These are phyloP conservation scores for Clonostachys rhizophaga DNA, from an alignment of 2,329 filamentous ascomycete species.

Conservation along the genomic window DNA sequence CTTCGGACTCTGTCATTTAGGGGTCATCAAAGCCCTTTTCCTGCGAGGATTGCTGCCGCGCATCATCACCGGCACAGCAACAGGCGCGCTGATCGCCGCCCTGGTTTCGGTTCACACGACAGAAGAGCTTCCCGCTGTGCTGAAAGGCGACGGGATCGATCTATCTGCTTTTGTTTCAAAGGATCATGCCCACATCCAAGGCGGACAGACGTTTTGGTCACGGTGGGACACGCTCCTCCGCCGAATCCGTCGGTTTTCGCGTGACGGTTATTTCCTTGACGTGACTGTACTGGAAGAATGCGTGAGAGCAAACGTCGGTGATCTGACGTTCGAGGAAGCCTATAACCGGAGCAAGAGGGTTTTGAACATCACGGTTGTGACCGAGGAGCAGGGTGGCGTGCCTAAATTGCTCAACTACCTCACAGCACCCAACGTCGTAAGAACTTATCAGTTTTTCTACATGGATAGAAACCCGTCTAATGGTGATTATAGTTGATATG, in stretches of 20 bases:
- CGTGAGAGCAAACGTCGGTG: constrained; percentile 78
- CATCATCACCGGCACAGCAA: constrained; percentile 88
- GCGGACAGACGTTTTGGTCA: constrained; percentile 31
- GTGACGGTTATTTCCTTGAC: constrained; percentile 80
- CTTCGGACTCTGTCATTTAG: constrained; percentile 85
- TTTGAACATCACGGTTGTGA: constrained; percentile 87
- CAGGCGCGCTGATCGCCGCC: constrained; percentile 84
- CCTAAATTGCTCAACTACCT: constrained; percentile 88
- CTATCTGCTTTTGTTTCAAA: constrained; percentile 67
- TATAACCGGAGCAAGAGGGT: constrained; percentile 81
- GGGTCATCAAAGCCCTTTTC: constrained; percentile 84
- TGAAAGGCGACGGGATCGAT: constrained; percentile 78
- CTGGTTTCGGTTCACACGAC: constrained; percentile 84
- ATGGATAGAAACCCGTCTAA: not conserved
- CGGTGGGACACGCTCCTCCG: constrained; percentile 58
- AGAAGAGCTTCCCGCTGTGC: constrained; percentile 72
- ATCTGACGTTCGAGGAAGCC: constrained; percentile 90
- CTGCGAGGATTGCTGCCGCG: constrained; percentile 75
- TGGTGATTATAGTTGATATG: constrained; percentile 59
- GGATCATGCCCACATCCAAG: constrained; percentile 13
- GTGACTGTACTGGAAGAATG: constrained; percentile 77
- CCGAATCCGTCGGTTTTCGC: constrained; percentile 63
- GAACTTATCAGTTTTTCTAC: constrained; percentile 25
- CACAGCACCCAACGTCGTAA: constrained; percentile 85
- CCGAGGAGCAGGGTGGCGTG: constrained; percentile 67